Conservation (phyloP, 139 green algal species). For the Chlorella sp. region DNA sequence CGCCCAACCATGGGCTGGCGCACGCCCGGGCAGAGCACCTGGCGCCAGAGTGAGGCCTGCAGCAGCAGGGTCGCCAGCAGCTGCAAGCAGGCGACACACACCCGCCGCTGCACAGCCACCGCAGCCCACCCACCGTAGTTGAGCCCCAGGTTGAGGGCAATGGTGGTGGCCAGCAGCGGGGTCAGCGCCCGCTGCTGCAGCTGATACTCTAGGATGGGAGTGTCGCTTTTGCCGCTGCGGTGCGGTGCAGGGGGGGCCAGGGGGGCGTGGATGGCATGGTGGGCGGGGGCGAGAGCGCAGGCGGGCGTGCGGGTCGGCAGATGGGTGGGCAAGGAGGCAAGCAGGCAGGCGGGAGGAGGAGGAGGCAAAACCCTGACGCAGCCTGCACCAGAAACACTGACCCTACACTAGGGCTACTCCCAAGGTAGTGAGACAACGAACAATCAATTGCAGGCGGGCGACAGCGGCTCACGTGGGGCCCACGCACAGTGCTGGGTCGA, state of each 20-base stretch:
- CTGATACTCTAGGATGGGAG: conserved; percentile 92
- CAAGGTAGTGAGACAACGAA: no score
- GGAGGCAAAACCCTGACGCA: no score
- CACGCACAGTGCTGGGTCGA: no score
- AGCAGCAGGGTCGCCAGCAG: neutral
- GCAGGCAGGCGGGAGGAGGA: neutral
- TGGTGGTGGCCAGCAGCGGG: conserved; percentile 84
- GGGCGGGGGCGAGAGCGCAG: neutral
- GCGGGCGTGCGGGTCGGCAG: neutral
- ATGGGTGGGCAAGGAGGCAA: neutral
- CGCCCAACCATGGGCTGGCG: neutral
- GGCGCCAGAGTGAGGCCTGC: no score
- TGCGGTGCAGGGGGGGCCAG: neutral
- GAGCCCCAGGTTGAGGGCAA: conserved; percentile 86
- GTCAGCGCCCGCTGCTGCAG: conserved; percentile 89
- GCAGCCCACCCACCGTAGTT: conserved; percentile 72
- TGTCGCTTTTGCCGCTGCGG: conserved; percentile 80
- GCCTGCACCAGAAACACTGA: neutral
- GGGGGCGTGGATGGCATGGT: neutral
- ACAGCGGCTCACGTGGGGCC: no score
- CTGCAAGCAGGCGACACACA: neutral
- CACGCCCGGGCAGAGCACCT: no score
- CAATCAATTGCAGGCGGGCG: no score
- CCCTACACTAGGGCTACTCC: neutral
- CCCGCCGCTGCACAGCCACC: no score